Evolutionary conservation across 805 yeast genomes (phyloP).

Genomic region (Barnettozyma botsteinii): DNA sequence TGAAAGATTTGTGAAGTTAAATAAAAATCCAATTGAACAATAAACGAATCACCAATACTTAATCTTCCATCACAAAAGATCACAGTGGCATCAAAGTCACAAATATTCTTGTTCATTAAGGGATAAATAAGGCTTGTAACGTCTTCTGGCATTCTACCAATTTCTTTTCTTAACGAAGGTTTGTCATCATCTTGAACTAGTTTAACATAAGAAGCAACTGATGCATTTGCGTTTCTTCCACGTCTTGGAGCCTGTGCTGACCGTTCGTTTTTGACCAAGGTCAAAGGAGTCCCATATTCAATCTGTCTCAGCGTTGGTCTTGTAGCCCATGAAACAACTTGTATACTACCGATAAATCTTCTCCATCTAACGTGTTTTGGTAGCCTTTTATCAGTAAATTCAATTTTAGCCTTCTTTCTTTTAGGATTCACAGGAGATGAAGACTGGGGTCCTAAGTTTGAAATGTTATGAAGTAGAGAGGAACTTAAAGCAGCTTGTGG

Average conservation of each 20-base stretch:
- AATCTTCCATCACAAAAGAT: slow-evolving; percentile 54
- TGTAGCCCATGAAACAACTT: slow-evolving; percentile 66
- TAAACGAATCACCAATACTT: slow-evolving; percentile 71
- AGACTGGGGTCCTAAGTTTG: too few species aligned
- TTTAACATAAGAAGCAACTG: slow-evolving; percentile 30
- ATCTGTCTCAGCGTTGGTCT: slow-evolving; percentile 50
- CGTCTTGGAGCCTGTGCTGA: slow-evolving; percentile 19
- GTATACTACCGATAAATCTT: slow-evolving; percentile 53
- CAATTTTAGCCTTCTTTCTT: background rate
- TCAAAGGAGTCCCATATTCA: slow-evolving; percentile 38
- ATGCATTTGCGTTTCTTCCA: slow-evolving; percentile 18
- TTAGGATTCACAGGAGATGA: background rate
- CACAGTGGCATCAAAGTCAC: slow-evolving; percentile 51
- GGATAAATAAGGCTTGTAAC: slow-evolving; percentile 63
- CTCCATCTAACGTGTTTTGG: slow-evolving; percentile 28
- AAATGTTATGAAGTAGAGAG: background rate
- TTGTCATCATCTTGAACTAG: slow-evolving; percentile 25
- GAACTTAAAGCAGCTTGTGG: background rate
- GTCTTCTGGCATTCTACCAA: slow-evolving; percentile 73
- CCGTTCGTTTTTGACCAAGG: slow-evolving; percentile 34
- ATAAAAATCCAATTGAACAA: slow-evolving; percentile 63
- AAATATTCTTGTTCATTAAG: slow-evolving; percentile 47
- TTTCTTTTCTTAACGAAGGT: slow-evolving; percentile 39
- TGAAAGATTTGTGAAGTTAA: slow-evolving; percentile 35
- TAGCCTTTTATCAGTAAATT: slow-evolving; percentile 2